Base-by-base conservation (phyloP, 768 basidiomycete genomes). In the Boletus patriciae region DNA sequence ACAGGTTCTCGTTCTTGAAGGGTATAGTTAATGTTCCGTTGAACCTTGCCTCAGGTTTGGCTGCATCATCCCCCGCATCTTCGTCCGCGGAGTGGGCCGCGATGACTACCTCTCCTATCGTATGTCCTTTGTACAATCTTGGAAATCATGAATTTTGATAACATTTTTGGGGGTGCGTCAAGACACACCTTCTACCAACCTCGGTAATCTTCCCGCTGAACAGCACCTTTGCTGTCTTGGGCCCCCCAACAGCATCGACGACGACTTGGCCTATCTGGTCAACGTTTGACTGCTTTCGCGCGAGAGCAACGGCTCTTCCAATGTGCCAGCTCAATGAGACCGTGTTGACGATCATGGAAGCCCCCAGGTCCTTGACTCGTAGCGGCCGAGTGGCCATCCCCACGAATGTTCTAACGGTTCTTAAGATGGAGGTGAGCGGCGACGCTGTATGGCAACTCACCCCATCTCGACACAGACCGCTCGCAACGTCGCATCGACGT, bases 1-100 rank as follows among this genome's bases (percentile, higher is more conserved):
- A 79, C 16, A 85, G 64, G 67, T 84, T 84, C 62, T 85, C 84
- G 63, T 85, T 85, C 70, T 85, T 81, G 74, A 86, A 86, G 13
- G 83, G 82, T 55, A 86, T 80, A 12, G 74, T 61, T 49, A 85
- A 66, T 4, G 67, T 71, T 41, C 70, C 68, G 15, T 65, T 46
- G 44, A 68, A 67, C 50, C 69, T 72, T 15, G 44, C 57, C 38
- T 57, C 53, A 37, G 59, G 47, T 29, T 34, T 44, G 52, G 62
- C 50, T 8, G 51, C 15, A 46, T 66, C 67, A 41, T 74, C 70
- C 21, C 63, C 70, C 41, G 60, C 48, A n/a, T 67, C 68, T 29
- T 65, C 66, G 51, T 68, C 72, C 52, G 60, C 56, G 61, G 70
- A 57, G 27, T 64, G 47, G 0, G 75, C 61, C 27, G 52, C 58